These are phyloP conservation scores for Pyrus betulifolia DNA, from an alignment of 306 rosid species.

Conservation along the genomic window DNA sequence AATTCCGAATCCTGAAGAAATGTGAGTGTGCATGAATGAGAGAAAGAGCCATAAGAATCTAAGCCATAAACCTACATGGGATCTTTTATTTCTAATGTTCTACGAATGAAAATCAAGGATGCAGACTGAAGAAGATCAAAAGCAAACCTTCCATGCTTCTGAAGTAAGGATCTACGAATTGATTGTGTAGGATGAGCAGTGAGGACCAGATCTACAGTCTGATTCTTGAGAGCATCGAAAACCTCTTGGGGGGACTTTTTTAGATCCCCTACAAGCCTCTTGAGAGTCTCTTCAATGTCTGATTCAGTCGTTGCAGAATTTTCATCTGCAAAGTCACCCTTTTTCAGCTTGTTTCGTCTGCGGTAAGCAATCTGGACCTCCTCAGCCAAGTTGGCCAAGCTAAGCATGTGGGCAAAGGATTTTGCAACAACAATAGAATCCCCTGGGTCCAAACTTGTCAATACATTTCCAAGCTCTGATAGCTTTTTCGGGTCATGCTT, in stretches of 20 bases:
- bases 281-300: constrained; percentile 91
- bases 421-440: constrained; percentile 90
- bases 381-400: constrained; percentile 98
- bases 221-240: constrained; percentile 92
- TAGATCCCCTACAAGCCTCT: constrained; percentile 66
- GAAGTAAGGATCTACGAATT: constrained; percentile 91
- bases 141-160: constrained; percentile 89
- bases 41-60: background rate
- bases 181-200: constrained; percentile 99
- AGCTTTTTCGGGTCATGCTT: constrained; percentile 77
- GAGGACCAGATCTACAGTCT: constrained; percentile 90
- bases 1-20: constrained; percentile 63
- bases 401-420: constrained; percentile 95
- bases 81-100: background rate
- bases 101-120: background rate
- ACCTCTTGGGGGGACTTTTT: constrained; percentile 92
- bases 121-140: background rate
- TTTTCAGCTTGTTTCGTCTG: constrained; percentile 82
- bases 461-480: constrained; percentile 69
- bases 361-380: constrained; percentile 95
- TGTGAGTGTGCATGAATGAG: background rate
- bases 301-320: constrained; percentile 90
- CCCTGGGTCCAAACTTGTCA: constrained; percentile 92
- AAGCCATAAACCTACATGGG: background rate
- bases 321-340: constrained; percentile 82